phyloP scores from a whole-genome alignment of 2,329 filamentous ascomycete species.

The Penicillium oxalicum region DNA sequence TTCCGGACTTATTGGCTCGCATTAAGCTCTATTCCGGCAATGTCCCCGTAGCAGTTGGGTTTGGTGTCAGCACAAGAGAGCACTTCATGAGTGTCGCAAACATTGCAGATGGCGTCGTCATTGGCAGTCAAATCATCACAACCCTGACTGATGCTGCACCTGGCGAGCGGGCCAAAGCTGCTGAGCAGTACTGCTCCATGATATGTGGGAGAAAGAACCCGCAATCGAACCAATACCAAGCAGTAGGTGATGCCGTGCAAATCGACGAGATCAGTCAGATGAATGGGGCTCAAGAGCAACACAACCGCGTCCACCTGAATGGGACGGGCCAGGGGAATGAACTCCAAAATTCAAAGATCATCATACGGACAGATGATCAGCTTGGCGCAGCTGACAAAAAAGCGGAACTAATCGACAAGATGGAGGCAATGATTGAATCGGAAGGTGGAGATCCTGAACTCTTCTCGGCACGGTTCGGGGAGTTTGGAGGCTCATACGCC shows the following conservation, averaged over 20 bases:
- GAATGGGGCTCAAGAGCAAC: too few species aligned
- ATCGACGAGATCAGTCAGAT: too few species aligned
- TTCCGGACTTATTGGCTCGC: slow-evolving; percentile 73
- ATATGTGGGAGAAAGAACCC: slow-evolving; percentile 58
- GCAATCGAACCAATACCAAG: slow-evolving; percentile 45
- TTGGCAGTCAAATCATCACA: slow-evolving; percentile 90
- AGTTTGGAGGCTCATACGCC: slow-evolving; percentile 96
- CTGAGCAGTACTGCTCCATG: slow-evolving; percentile 80
- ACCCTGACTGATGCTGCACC: slow-evolving; percentile 64
- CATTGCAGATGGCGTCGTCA: slow-evolving; percentile 89
- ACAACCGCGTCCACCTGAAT: too few species aligned
- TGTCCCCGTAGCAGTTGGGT: slow-evolving; percentile 85
- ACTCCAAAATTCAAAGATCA: slow-evolving; percentile 46
- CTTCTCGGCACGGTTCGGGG: slow-evolving; percentile 72
- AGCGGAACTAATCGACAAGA: too few species aligned
- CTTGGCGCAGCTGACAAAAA: too few species aligned
- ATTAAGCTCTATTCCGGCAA: slow-evolving; percentile 92
- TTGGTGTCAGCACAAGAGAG: slow-evolving; percentile 90
- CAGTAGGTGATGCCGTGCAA: too few species aligned
- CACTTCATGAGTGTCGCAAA: slow-evolving; percentile 82
- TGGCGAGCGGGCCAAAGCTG: slow-evolving; percentile 62
- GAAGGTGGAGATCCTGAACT: slow-evolving; percentile 19
- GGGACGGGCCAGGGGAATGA: too few species aligned
- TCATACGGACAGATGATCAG: slow-evolving; percentile 49
- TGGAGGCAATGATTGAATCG: too few species aligned